Conservation (phyloP, 2,329 filamentous ascomycete genomes). For the Microcera coccophila region DNA sequence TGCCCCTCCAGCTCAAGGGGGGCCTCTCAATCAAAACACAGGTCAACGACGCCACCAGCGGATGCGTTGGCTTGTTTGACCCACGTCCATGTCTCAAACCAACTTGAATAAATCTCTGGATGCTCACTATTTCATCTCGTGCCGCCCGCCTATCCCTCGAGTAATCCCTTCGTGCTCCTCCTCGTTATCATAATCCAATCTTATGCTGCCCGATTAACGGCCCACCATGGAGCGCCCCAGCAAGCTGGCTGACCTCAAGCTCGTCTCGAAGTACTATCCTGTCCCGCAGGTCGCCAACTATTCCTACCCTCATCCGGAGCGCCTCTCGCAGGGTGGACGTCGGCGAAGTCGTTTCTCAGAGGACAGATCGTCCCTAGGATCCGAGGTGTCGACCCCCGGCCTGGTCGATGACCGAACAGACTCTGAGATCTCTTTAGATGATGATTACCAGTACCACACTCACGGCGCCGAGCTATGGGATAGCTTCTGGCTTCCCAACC, state of each 20-base stretch:
- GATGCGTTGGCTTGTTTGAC: slow-evolving; percentile 20
- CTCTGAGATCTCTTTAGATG: slow-evolving; percentile 49
- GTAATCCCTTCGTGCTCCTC: slow-evolving; percentile 15
- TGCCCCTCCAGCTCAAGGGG: slow-evolving; percentile 27
- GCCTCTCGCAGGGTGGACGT: slow-evolving; percentile 14
- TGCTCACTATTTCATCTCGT: slow-evolving; percentile 29
- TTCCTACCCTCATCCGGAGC: slow-evolving; percentile 33
- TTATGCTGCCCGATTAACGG: slow-evolving; percentile 15
- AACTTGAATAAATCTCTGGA: slow-evolving; percentile 18
- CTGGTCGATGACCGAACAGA: slow-evolving; percentile 50
- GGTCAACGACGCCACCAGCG: slow-evolving; percentile 16
- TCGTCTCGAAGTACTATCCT: slow-evolving; percentile 39
- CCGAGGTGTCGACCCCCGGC: slow-evolving; percentile 44
- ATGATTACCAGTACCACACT: slow-evolving; percentile 47
- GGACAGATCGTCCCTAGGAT: slow-evolving; percentile 43
- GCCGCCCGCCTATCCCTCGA: slow-evolving; percentile 23
- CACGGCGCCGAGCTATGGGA: slow-evolving; percentile 48
- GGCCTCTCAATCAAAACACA: slow-evolving; percentile 6
- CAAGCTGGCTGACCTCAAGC: slow-evolving; percentile 36
- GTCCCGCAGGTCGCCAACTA: slow-evolving; percentile 40
- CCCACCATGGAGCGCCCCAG: slow-evolving; percentile 35
- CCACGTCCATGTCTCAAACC: slow-evolving; percentile 26
- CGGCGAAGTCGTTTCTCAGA: slow-evolving; percentile 21
- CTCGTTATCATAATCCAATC: slow-evolving; percentile 23
- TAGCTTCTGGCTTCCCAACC: slow-evolving; percentile 42